Conservation (phyloP, 2,329 filamentous ascomycete species). For the Trichoderma sp. region DNA sequence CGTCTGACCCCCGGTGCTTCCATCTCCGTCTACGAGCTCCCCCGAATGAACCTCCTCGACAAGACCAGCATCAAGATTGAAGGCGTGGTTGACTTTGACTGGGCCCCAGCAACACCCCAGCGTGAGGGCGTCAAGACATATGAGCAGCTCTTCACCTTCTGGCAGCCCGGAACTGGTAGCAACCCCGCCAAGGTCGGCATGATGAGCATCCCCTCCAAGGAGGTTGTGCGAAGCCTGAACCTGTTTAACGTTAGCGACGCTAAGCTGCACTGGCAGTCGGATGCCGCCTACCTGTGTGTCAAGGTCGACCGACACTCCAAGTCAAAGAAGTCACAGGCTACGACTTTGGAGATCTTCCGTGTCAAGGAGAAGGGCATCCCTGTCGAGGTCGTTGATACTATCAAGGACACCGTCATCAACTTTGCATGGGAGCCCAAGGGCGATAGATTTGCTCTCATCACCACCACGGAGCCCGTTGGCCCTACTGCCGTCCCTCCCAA, state of each 20-base stretch:
- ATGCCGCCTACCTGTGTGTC: conserved; percentile 89
- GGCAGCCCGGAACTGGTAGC: conserved; percentile 97
- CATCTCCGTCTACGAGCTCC: conserved; percentile 88
- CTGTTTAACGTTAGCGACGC: conserved; percentile 97
- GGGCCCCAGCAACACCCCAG: conserved; percentile 80
- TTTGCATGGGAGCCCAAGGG: conserved; percentile 99
- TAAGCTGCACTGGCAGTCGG: conserved; percentile 98
- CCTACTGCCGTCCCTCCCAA: conserved; percentile 84
- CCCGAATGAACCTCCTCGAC: conserved; percentile 83
- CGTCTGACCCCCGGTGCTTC: conserved; percentile 83
- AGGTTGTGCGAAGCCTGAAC: conserved; percentile 90
- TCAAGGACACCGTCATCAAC: conserved; percentile 99
- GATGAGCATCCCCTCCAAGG: conserved; percentile 94
- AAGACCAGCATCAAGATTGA: conserved; percentile 95
- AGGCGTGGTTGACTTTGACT: conserved; percentile 96
- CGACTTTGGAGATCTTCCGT: conserved; percentile 97
- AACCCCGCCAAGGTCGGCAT: conserved; percentile 96
- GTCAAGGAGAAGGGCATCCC: conserved; percentile 96
- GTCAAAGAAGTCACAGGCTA: conserved; percentile 96
- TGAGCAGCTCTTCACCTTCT: conserved; percentile 96
- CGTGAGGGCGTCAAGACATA: conserved; percentile 86
- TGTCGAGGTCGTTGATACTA: conserved; percentile 93
- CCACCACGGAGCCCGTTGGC: conserved; percentile 77
- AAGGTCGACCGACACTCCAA: conserved; percentile 99
- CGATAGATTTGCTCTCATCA: conserved; percentile 95